Base-by-base conservation (phyloP, 2,329 filamentous ascomycete species). In the Mariannaea sp. region DNA sequence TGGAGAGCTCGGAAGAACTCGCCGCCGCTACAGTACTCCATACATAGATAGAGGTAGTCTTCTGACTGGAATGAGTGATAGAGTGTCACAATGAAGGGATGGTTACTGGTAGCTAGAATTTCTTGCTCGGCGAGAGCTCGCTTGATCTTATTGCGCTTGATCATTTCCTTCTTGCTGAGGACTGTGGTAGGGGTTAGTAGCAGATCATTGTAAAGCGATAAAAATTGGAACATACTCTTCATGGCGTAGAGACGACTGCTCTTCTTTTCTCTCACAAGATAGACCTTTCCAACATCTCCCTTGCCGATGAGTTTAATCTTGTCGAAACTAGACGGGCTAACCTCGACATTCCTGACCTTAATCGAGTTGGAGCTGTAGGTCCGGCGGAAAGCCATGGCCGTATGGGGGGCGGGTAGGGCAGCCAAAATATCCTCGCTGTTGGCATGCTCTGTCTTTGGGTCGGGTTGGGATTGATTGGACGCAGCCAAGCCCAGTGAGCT, bases 141-240 rank as follows among this genome's bases (percentile, higher is more conserved):
- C 82, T 99, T 99, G 77, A 99, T 99, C 82, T 99, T 99, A 80
- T 99, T 99, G 53, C 94, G 89, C 79, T 99, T 99, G 75, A 99
- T 99, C 94, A 99, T 99, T 75, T 99, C 94, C 80, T 97, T 97
- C 77, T 99, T 99, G 81, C 92, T 97, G 73, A 99, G 72, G 5
- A 99, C 94, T 97, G 69, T 13, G 47, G 45, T 45, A n/a, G n/a
- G 36, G 49, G 71, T 81, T 65, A 81, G 75, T 65, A 16, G 12
- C 10, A 24, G 20, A 14, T 36, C 29, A 16, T 4, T 7, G 14
- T 7, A 30, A 13, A 36, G 14, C 17, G 9, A 7, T n/a, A 27
- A 5, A 14, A 14, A 44, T 10, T 22, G 48, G 14, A 13, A 41
- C 72, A 80, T 72, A 97, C 93, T 93, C 77, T 99, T 99, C 94